These are phyloP conservation scores for Metschnikowia santaceciliae DNA, from an alignment of 805 yeast genomes.

Conservation along the genomic window DNA sequence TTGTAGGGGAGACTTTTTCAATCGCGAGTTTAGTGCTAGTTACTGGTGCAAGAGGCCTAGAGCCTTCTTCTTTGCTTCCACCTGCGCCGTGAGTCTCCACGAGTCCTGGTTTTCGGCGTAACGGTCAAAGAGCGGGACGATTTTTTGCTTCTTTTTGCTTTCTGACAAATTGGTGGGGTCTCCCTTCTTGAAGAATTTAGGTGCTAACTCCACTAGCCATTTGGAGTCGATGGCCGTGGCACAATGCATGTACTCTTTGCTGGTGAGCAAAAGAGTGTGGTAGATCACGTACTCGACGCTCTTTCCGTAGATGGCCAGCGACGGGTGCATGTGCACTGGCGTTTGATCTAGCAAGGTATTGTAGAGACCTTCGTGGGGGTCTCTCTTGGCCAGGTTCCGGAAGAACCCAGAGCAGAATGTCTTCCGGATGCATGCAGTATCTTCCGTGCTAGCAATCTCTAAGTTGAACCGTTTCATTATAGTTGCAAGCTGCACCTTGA, in stretches of 20 bases:
- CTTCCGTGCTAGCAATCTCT: constrained; percentile 47
- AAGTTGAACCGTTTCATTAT: constrained; percentile 51
- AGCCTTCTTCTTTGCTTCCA: constrained; percentile 25
- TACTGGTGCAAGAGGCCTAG: constrained; percentile 19
- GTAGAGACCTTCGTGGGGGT: constrained; percentile 52
- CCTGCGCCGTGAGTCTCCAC: constrained; percentile 66
- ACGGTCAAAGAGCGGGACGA: constrained; percentile 67
- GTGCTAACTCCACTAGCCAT: constrained; percentile 72
- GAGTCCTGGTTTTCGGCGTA: constrained; percentile 58
- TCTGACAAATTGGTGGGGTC: constrained; percentile 48
- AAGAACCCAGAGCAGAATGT: constrained; percentile 67
- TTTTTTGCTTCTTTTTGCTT: constrained; percentile 56
- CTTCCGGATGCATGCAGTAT: constrained; percentile 54
- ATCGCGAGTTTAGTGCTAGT: neutral
- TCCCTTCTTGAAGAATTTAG: constrained; percentile 65
- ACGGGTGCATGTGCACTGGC: constrained; percentile 82
- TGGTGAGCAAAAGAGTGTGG: constrained; percentile 76
- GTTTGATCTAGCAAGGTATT: constrained; percentile 62
- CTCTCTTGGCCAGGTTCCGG: constrained; percentile 61
- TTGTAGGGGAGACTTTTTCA: too few relatives aligned
- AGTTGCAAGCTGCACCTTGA: constrained; percentile 61
- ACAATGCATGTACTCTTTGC: constrained; percentile 89
- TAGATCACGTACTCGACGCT: constrained; percentile 78
- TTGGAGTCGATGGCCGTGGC: constrained; percentile 75
- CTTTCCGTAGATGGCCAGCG: constrained; percentile 61